These are phyloP conservation scores for Azolla pinnata DNA, from an alignment of 75 land plant genomes.

Conservation along the genomic window DNA sequence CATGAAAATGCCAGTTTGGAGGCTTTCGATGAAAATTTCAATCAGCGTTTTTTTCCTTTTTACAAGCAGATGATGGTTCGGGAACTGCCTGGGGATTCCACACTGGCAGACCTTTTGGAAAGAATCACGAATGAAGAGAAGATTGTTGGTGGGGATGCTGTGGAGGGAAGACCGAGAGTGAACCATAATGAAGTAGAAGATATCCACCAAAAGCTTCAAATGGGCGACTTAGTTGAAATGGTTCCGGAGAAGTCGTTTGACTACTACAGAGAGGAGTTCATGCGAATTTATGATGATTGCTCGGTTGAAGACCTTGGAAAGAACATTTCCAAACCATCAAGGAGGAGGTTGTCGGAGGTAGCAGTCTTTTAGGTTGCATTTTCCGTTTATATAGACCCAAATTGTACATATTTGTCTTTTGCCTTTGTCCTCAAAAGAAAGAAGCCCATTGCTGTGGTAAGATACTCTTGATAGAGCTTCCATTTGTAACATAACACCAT, in stretches of 20 bases:
- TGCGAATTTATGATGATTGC: slow-evolving; percentile 36
- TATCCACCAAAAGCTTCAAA: slow-evolving; percentile 54
- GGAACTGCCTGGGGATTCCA: slow-evolving; percentile 68
- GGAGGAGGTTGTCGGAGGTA: background rate
- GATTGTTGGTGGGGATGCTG: no score
- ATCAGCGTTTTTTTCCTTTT: background rate
- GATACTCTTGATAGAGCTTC: no score
- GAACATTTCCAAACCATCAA: background rate
- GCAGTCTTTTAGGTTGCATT: no score
- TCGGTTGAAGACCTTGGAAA: background rate
- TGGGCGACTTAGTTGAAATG: slow-evolving; percentile 88
- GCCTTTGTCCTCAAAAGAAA: no score
- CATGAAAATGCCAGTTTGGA: slow-evolving; percentile 1
- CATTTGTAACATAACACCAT: no score
- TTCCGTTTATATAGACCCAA: no score
- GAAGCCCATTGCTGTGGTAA: no score
- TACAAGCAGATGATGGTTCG: slow-evolving; percentile 77
- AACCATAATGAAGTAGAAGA: slow-evolving; percentile 62
- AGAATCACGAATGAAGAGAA: slow-evolving; percentile 39
- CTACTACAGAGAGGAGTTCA: slow-evolving; percentile 52
- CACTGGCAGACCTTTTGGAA: slow-evolving; percentile 46
- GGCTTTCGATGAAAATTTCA: background rate
- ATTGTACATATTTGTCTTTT: no score
- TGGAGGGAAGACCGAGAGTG: slow-evolving; percentile 46
- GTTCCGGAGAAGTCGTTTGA: slow-evolving; percentile 45